A percentile compares a stretch with the other conserved stretches of the same genome.
Conservation (phyloP, 495 filamentous ascomycete species). For the Pyronema domesticum region DNA sequence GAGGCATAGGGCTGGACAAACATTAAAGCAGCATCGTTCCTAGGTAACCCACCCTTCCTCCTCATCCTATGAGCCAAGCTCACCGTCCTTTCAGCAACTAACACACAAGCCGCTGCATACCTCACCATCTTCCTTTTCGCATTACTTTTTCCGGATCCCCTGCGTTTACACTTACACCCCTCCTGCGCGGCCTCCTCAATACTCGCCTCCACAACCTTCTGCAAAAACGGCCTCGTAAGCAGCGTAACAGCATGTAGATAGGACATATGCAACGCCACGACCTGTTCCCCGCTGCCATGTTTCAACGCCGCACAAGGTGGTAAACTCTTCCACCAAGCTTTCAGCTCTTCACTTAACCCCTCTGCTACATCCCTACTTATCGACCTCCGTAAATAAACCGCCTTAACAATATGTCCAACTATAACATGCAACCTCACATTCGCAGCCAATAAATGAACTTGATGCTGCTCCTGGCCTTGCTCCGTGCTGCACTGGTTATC, state of each 20-base stretch:
- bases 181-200: not conserved
- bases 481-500: not conserved
- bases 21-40: constrained; percentile 2
- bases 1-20: not conserved
- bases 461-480: not conserved
- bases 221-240: constrained; percentile 3
- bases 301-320: not conserved
- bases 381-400: constrained; percentile 1
- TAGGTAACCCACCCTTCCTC: not conserved
- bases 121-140: constrained; percentile 5
- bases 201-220: constrained; percentile 2
- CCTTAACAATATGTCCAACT: constrained; percentile 2
- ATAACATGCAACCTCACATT: not conserved
- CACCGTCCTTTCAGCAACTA: constrained; percentile 5
- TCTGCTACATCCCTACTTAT: constrained; percentile 1
- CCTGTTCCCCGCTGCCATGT: not conserved
- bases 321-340: constrained; percentile 3
- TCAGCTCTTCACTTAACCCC: not conserved
- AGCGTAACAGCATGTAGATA: constrained; percentile 4
- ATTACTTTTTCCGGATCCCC: not conserved
- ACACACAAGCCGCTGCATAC: constrained; percentile 3
- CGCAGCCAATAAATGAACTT: not conserved
- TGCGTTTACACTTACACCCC: not conserved
- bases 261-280: constrained; percentile 2
- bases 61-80: not conserved